Base-by-base conservation (phyloP, 495 filamentous ascomycete species). In the Haplographium delicatum region DNA sequence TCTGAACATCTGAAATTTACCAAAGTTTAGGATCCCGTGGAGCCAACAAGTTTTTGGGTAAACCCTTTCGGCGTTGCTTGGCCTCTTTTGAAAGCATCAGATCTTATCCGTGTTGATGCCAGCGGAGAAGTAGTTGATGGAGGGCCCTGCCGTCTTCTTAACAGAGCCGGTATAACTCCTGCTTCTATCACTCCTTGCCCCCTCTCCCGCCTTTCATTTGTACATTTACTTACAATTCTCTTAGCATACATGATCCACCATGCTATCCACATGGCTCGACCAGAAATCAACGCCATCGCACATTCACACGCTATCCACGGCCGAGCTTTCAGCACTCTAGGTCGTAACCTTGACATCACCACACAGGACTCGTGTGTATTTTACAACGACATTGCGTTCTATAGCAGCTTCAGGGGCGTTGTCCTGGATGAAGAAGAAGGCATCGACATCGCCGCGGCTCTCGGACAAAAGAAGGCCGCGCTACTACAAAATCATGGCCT, bases 21-120 rank as follows among this genome's bases (percentile, higher is more conserved):
- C n/a, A n/a, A n/a, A n/a, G n/a, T n/a, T n/a, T 50, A 72, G 66
- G 85, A 88, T 59, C 85, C 85, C 9, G 76, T 88, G 10, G 80
- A 86, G 28, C 79, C 82, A 0, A 59, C 62, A 5, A 79, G 75
- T 3, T 89, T 89, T 71, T 89, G 85, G 86, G 86, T 90, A 18
- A 90, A 90, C 53, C 87, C 87, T 0, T 86, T 89, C 57, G 86
- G 87, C 24, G 73, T 81, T 8, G 74, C 82, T 0, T 90, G 88
- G 66, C 78, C 76, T 18, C 63, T 82, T 48, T 85, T 91, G 43
- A 85, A 79, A 47, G 74, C 74, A 23, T 82, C 77, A 9, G 84
- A 89, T 59, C 72, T 91, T 24, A 86, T 91, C 52, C 79, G 74
- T 27, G 85, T 91, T 28, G 70, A 84, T 57, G 70, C 82, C 40